Conservation (phyloP, 2,329 filamentous ascomycete genomes). For the Ilyonectria mors-panacis region DNA sequence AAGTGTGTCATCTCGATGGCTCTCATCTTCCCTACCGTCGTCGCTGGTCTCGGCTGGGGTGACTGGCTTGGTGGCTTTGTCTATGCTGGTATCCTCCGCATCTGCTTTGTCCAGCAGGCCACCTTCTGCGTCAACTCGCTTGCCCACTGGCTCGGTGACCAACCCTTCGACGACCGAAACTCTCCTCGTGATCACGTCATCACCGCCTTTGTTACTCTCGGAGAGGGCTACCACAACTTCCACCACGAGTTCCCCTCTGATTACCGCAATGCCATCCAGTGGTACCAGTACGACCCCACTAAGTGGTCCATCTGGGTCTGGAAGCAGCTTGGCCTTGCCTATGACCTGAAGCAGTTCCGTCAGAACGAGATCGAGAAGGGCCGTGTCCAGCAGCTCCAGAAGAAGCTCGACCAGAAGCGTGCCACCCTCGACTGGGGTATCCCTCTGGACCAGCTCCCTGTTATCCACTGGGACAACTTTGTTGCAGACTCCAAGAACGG, state of each 20-base stretch:
- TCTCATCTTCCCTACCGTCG: slow-evolving; percentile 80
- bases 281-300: slow-evolving; percentile 93
- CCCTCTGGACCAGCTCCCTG: slow-evolving; percentile 87
- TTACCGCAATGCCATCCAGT: slow-evolving; percentile 92
- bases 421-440: slow-evolving; percentile 87
- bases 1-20: slow-evolving; percentile 85
- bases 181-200: slow-evolving; percentile 90
- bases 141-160: slow-evolving; percentile 91
- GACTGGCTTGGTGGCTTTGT: slow-evolving; percentile 88
- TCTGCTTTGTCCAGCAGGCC: slow-evolving; percentile 92
- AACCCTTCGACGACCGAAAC: slow-evolving; percentile 94
- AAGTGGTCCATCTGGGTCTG: slow-evolving; percentile 90
- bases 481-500: slow-evolving; percentile 82
- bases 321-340: slow-evolving; percentile 88
- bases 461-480: slow-evolving; percentile 90
- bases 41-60: slow-evolving; percentile 84
- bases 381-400: slow-evolving; percentile 88
- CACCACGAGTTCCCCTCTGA: slow-evolving; percentile 95
- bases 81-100: slow-evolving; percentile 87
- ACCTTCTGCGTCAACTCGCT: slow-evolving; percentile 95
- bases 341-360: slow-evolving; percentile 92
- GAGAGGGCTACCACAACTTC: slow-evolving; percentile 95
- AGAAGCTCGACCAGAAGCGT: slow-evolving; percentile 93
- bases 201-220: slow-evolving; percentile 87
- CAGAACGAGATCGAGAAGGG: slow-evolving; percentile 95